phyloP scores from a whole-genome alignment of 805 yeast genomes.

The Candida piceae region DNA sequence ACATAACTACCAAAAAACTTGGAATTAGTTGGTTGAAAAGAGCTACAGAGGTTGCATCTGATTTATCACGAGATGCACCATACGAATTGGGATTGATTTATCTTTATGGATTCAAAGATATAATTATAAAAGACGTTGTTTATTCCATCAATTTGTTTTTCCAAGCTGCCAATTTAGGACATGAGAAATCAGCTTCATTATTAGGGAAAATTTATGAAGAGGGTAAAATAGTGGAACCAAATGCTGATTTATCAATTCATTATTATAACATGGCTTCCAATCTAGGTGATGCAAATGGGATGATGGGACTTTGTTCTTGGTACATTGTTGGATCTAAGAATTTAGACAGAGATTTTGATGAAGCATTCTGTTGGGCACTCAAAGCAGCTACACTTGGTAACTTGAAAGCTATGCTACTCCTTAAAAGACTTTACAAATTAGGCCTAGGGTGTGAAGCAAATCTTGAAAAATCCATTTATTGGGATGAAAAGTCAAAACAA shows the following conservation, averaged over 20 bases:
- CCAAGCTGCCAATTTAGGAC: conserved; percentile 86
- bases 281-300: conserved; percentile 81
- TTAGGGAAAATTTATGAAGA: conserved; percentile 82
- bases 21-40: conserved; percentile 93
- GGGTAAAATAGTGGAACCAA: conserved; percentile 72
- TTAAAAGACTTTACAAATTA: conserved; percentile 77
- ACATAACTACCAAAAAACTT: conserved; percentile 64
- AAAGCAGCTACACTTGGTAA: conserved; percentile 73
- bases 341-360: conserved; percentile 71
- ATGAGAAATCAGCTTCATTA: conserved; percentile 70
- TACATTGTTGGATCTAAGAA: conserved; percentile 88
- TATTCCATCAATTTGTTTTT: conserved; percentile 85
- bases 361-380: conserved; percentile 93
- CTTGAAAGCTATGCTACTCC: conserved; percentile 79
- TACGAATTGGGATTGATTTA: conserved; percentile 85
- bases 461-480: conserved; percentile 51
- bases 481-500: conserved; percentile 75
- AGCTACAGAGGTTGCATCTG: conserved; percentile 80
- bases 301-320: conserved; percentile 97
- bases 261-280: conserved; percentile 89
- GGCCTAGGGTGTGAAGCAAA: conserved; percentile 81
- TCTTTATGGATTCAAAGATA: conserved; percentile 79
- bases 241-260: conserved; percentile 80
- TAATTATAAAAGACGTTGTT: conserved; percentile 73
- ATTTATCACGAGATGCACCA: conserved; percentile 87